phyloP scores from a whole-genome alignment of 495 filamentous ascomycete species.

The Tuber indicum region DNA sequence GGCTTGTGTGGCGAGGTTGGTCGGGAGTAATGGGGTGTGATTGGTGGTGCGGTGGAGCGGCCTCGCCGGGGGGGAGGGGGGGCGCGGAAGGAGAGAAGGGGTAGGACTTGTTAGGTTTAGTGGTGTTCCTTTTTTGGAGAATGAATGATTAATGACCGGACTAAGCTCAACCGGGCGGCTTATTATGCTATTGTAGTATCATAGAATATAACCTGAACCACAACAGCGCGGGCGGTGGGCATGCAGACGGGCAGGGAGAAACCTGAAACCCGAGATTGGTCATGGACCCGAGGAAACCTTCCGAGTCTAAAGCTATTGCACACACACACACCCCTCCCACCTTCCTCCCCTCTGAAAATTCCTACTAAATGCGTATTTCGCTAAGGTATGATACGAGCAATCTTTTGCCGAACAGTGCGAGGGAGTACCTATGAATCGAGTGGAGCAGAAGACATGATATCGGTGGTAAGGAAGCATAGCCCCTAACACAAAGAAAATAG shows the following conservation, averaged over 20 bases:
- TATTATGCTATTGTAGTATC: background rate
- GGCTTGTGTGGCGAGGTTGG: constrained; percentile 63
- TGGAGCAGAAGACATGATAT: background rate
- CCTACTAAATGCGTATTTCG: background rate
- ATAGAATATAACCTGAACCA: background rate
- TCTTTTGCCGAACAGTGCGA: background rate
- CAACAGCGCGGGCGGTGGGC: background rate
- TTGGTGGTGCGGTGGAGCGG: background rate
- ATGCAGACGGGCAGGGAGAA: background rate
- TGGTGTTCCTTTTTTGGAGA: background rate
- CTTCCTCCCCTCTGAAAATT: background rate
- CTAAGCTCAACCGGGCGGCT: background rate
- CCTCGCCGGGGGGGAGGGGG: background rate
- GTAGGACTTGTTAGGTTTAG: background rate
- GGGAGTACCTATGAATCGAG: background rate
- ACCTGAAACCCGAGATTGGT: background rate
- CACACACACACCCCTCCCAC: background rate
- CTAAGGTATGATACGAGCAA: background rate
- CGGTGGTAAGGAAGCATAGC: background rate
- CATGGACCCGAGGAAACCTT: background rate
- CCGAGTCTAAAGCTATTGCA: background rate
- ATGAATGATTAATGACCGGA: background rate
- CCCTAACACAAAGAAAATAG: background rate
- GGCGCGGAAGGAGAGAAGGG: background rate
- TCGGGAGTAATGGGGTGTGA: constrained; percentile 84